phyloP scores from a whole-genome alignment of 1,284 basidiomycete genomes.

The Gymnopus androsaceus region DNA sequence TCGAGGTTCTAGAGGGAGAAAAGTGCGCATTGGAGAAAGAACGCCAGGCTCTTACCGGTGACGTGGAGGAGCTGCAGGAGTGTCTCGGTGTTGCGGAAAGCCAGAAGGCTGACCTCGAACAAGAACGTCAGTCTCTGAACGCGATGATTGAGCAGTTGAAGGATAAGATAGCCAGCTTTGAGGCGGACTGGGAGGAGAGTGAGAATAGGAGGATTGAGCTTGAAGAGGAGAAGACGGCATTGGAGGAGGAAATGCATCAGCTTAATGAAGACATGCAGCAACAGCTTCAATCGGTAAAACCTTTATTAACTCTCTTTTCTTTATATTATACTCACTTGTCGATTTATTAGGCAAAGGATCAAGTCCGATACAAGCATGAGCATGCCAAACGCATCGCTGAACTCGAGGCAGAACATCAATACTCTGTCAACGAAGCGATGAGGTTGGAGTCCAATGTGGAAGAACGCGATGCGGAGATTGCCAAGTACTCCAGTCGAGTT shows the following conservation, averaged over 20 bases:
- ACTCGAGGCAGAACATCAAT: constrained; percentile 59
- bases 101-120: constrained; percentile 39
- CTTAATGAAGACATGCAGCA: constrained; percentile 53
- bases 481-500: constrained; percentile 40
- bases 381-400: constrained; percentile 49
- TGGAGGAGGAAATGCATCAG: constrained; percentile 53
- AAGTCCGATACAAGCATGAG: constrained; percentile 49
- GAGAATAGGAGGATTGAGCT: constrained; percentile 56
- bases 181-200: constrained; percentile 54
- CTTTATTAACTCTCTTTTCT: constrained; percentile 1
- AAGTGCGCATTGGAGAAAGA: constrained; percentile 43
- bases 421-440: constrained; percentile 48
- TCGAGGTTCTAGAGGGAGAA: constrained; percentile 38
- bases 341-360: constrained; percentile 47
- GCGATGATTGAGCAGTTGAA: constrained; percentile 44
- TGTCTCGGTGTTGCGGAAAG: constrained; percentile 52
- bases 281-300: constrained; percentile 57
- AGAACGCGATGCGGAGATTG: constrained; percentile 52
- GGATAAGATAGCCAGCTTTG: constrained; percentile 47
- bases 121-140: constrained; percentile 41
- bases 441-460: constrained; percentile 60
- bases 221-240: constrained; percentile 51
- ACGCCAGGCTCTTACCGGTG: constrained; percentile 43
- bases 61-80: constrained; percentile 52
- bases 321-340: background rate